Base-by-base conservation (phyloP, 1,139 yeast genomes). In the Martiniozyma asiatica region DNA sequence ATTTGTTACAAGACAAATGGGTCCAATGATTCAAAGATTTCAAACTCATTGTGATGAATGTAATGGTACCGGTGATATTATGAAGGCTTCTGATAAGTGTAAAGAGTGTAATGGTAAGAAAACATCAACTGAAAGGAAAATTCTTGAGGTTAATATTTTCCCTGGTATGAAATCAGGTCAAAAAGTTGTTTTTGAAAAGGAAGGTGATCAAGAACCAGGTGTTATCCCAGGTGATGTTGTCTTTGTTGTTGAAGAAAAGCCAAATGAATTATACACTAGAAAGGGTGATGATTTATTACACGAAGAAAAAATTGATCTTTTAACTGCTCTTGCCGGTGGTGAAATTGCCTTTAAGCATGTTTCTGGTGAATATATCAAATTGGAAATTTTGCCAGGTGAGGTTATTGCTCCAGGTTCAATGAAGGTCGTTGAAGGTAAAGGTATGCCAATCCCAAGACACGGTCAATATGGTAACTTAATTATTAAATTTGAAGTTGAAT, bases 81-180 rank as follows among this genome's bases (percentile, higher is more conserved):
- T 85, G 53, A 77, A 79, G 55, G 71, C 87, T 37, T 80, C 80
- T 63, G 95, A 85, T 61, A 73, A 87, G 54, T 89, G 99, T 73
- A 73, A 73, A 47, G 54, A 59, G 26, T 89, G 99, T 69, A 63
- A 63, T 44, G 99, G 97, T 63, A 80, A 82, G 64, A 89, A 87
- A 68, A 77, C 87, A 32, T 63, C 65, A 41, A 68, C 70, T 43
- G 97, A 89, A 64, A 77, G 94, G 64, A 89, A 89, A 68, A 78
- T 89, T 40, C 65, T 89, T 52, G 92, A 87, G 61, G 97, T 89
- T 37, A 84, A 87, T 59, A 72, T 89, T 51, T 95, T 85, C 55
- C 93, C 93, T 49, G 99, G 99, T 64, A 89, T 89, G 97, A 77
- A 68, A 52, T 81, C 85, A 51, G 96, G 96, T 36, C 95, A 87